These are phyloP conservation scores for Neurospora sp. DNA, from an alignment of 495 filamentous ascomycete genomes.

Conservation along the genomic window DNA sequence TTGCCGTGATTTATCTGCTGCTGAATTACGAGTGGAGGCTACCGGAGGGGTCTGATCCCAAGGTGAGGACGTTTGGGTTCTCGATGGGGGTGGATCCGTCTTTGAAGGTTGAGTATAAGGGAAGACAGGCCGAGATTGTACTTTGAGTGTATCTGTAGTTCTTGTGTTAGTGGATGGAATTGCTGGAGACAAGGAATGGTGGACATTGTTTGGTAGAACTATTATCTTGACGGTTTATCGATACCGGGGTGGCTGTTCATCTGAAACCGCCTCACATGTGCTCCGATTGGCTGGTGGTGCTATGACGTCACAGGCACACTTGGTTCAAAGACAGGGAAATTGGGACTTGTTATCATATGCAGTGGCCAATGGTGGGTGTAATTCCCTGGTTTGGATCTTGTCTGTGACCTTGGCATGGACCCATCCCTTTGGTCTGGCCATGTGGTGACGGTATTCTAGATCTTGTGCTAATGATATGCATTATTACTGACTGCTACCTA, in stretches of 20 bases:
- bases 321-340: background rate
- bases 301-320: background rate
- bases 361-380: background rate
- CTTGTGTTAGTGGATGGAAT: no score
- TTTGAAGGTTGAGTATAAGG: slow-evolving; percentile 9
- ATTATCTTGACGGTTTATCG: no score
- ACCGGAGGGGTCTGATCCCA: slow-evolving; percentile 6
- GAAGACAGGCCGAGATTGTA: slow-evolving; percentile 3
- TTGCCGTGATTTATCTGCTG: slow-evolving; percentile 22
- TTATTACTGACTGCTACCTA: background rate
- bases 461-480: background rate
- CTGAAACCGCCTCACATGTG: background rate
- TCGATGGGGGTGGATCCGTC: slow-evolving; percentile 4
- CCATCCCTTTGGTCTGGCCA: background rate
- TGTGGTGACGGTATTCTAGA: background rate
- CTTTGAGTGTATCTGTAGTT: background rate
- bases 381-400: background rate
- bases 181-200: no score
- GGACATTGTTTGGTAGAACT: no score
- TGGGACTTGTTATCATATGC: background rate
- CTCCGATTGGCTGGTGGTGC: background rate
- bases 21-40: slow-evolving; percentile 31
- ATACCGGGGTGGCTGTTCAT: no score
- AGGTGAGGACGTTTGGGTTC: slow-evolving; percentile 3
- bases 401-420: background rate